Conservation (phyloP, 2,329 filamentous ascomycete species). For the Arthroderma sp. region DNA sequence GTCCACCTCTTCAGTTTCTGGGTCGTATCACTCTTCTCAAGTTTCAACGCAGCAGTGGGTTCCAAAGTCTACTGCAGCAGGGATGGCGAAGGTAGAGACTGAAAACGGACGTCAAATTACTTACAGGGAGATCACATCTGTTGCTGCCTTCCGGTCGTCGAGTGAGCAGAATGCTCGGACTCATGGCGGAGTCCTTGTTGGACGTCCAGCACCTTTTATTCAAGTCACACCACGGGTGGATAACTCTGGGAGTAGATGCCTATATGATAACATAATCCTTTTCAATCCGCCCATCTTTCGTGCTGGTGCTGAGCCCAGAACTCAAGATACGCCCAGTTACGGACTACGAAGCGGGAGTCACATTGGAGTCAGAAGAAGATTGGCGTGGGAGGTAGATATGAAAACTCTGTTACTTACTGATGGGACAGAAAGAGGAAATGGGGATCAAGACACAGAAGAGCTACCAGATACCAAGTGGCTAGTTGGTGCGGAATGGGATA, state of each 20-base stretch:
- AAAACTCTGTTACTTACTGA: conserved; percentile 1
- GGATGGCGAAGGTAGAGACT: no score
- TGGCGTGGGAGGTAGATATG: conserved; percentile 26
- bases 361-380: conserved; percentile 20
- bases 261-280: conserved; percentile 4
- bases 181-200: no score
- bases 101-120: no score
- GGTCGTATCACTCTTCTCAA: no score
- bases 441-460: background rate
- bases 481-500: conserved; percentile 28
- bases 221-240: background rate
- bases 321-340: conserved; percentile 10
- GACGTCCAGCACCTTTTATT: conserved; percentile 6
- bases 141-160: no score
- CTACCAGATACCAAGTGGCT: conserved; percentile 16
- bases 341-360: conserved; percentile 4
- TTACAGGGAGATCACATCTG: no score
- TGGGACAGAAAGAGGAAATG: no score
- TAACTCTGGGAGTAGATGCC: background rate
- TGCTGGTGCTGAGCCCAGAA: background rate
- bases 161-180: no score
- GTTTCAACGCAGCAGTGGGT: no score
- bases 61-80: no score
- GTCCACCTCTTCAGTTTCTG: background rate
- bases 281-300: conserved; percentile 5